Percentiles rank a stretch among this genome's conserved stretches.
Evolutionary conservation across 176 grass and related monocot genomes (phyloP).

Genomic region (Carex scoparia): DNA sequence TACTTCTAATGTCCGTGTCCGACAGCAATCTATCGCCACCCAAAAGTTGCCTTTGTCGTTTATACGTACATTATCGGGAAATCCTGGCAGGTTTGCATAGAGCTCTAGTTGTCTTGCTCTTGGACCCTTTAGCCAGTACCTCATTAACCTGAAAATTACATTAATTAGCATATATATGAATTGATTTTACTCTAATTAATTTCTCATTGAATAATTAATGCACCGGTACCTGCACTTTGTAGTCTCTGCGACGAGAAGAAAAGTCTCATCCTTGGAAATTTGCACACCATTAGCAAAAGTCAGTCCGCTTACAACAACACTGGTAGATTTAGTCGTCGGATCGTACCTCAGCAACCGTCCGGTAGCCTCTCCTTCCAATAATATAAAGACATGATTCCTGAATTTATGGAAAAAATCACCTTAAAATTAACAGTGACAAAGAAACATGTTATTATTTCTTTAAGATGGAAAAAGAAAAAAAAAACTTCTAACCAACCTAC

Average conservation of each 20-base stretch:
- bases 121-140: slow-evolving; percentile 67
- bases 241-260: slow-evolving; percentile 80
- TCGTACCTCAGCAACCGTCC: slow-evolving; percentile 80
- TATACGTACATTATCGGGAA: slow-evolving; percentile 76
- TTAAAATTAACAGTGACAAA: neutral
- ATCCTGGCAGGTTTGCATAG: slow-evolving; percentile 70
- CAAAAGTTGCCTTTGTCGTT: slow-evolving; percentile 65
- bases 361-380: slow-evolving; percentile 82
- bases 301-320: slow-evolving; percentile 54
- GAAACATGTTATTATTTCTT: neutral
- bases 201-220: neutral
- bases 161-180: neutral
- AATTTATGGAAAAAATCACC: neutral
- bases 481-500: slow-evolving; percentile 57
- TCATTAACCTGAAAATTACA: slow-evolving; percentile 55
- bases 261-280: slow-evolving; percentile 69
- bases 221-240: slow-evolving; percentile 69
- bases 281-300: slow-evolving; percentile 88
- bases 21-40: slow-evolving; percentile 90
- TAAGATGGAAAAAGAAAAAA: neutral
- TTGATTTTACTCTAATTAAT: neutral
- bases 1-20: slow-evolving; percentile 53
- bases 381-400: slow-evolving; percentile 71
- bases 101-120: slow-evolving; percentile 49
- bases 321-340: slow-evolving; percentile 28